phyloP scores from a whole-genome alignment of 257 asterid genomes.

The Solanum sejunctum region DNA sequence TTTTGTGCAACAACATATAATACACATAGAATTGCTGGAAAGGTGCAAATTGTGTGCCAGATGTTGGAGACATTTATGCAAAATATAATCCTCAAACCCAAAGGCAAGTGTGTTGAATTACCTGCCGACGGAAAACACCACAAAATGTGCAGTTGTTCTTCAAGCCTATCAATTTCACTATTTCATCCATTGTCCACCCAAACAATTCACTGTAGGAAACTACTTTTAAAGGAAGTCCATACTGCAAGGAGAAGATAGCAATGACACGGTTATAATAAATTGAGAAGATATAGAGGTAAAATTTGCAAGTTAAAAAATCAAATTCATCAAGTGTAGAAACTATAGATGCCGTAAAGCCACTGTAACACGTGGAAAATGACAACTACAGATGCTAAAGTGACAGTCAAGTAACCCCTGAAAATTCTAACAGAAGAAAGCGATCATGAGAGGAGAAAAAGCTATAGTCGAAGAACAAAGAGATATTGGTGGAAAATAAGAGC shows the following conservation, averaged over 20 bases:
- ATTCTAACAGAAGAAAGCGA: not conserved
- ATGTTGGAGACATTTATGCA: not conserved
- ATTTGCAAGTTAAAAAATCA: not conserved
- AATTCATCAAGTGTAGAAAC: not conserved
- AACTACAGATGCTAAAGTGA: not conserved
- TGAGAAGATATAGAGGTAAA: not conserved
- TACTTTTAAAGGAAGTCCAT: slow-evolving; percentile 91
- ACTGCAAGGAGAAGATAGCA: slow-evolving; percentile 29
- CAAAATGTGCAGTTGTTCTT: slow-evolving; percentile 98
- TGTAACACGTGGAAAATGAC: not conserved
- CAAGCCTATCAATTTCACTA: slow-evolving; percentile 87
- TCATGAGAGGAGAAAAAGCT: not conserved
- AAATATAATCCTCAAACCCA: not conserved
- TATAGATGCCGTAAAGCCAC: not conserved
- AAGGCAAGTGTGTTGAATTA: slow-evolving; percentile 6
- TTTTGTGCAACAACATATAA: not conserved
- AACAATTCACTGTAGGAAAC: slow-evolving; percentile 86
- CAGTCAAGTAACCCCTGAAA: not conserved
- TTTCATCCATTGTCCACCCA: slow-evolving; percentile 99
- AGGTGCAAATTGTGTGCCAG: not conserved
- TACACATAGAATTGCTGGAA: not conserved
- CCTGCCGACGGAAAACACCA: slow-evolving; percentile 99
- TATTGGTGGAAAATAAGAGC: not conserved
- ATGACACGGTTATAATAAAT: not conserved
- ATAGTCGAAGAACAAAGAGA: not conserved